These are phyloP conservation scores for Metarhizium anisopliae DNA, from an alignment of 2,329 filamentous ascomycete genomes.

Conservation along the genomic window DNA sequence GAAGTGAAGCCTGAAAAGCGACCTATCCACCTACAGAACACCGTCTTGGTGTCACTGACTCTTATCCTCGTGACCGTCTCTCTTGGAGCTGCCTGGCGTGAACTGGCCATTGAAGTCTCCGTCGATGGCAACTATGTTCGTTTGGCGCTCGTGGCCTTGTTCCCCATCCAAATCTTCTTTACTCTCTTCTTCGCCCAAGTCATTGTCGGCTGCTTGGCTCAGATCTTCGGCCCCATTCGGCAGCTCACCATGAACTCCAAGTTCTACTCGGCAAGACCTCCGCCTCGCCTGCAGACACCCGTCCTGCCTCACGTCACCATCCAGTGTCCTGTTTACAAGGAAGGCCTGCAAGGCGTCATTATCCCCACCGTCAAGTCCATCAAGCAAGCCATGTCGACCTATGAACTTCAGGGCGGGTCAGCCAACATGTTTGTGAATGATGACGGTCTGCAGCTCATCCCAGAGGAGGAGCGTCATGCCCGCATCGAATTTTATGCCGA, in stretches of 20 bases:
- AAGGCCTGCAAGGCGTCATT: slow-evolving; percentile 68
- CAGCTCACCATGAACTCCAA: slow-evolving; percentile 70
- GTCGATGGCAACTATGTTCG: slow-evolving; percentile 56
- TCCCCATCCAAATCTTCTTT: slow-evolving; percentile 70
- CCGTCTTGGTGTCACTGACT: slow-evolving; percentile 57
- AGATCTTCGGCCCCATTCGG: slow-evolving; percentile 66
- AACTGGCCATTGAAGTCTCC: slow-evolving; percentile 58
- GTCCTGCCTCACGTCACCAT: slow-evolving; percentile 67
- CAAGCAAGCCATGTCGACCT: slow-evolving; percentile 68
- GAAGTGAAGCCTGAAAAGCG: slow-evolving; percentile 55
- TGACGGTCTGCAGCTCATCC: slow-evolving; percentile 61
- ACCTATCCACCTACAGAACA: slow-evolving; percentile 61
- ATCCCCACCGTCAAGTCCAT: slow-evolving; percentile 68
- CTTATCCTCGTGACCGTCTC: slow-evolving; percentile 56
- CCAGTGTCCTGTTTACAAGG: slow-evolving; percentile 84
- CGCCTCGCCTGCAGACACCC: slow-evolving; percentile 47
- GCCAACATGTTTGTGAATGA: slow-evolving; percentile 73
- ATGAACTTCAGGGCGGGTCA: slow-evolving; percentile 69
- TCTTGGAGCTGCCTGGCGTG: slow-evolving; percentile 60
- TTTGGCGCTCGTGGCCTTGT: slow-evolving; percentile 54
- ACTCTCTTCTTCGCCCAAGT: slow-evolving; percentile 75
- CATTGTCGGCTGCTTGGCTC: slow-evolving; percentile 65
- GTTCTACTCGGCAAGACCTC: slow-evolving; percentile 69
- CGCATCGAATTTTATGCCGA: slow-evolving; percentile 62
- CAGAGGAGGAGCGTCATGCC: slow-evolving; percentile 50